These are phyloP conservation scores for Stipa capillata DNA, from an alignment of 176 grass and related monocot species.

Conservation along the genomic window DNA sequence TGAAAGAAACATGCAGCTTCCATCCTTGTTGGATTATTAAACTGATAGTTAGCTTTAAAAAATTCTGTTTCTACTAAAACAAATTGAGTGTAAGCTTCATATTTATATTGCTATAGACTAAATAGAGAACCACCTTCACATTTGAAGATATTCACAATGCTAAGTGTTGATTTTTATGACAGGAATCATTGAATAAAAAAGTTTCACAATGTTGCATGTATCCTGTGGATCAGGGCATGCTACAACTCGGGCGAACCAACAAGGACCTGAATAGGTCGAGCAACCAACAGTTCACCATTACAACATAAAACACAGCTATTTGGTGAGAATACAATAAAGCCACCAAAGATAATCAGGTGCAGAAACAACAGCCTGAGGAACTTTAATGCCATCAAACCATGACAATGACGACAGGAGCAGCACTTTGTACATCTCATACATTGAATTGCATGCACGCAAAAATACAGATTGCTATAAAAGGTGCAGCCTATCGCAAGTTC, in stretches of 20 bases:
- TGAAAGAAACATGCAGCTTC: background rate
- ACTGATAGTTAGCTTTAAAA: too few relatives aligned
- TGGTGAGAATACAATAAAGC: background rate
- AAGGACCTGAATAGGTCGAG: background rate
- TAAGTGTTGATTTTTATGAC: background rate
- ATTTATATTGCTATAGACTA: background rate
- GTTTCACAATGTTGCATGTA: background rate
- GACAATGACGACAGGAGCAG: background rate
- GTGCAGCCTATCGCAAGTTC: background rate
- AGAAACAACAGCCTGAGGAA: background rate
- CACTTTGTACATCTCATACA: constrained; percentile 14
- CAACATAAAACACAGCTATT: background rate
- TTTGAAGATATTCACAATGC: background rate
- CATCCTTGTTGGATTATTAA: too few relatives aligned
- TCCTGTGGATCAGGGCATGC: background rate
- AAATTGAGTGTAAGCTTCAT: background rate
- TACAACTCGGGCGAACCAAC: background rate
- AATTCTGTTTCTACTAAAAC: background rate
- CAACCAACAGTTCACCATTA: background rate
- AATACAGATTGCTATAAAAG: background rate
- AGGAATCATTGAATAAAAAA: background rate
- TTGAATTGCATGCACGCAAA: background rate
- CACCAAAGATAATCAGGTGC: background rate
- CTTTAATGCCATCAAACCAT: background rate
- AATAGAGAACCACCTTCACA: background rate